Evolutionary conservation across 1,139 yeast genomes (phyloP).

Genomic region (Candida albicans): DNA sequence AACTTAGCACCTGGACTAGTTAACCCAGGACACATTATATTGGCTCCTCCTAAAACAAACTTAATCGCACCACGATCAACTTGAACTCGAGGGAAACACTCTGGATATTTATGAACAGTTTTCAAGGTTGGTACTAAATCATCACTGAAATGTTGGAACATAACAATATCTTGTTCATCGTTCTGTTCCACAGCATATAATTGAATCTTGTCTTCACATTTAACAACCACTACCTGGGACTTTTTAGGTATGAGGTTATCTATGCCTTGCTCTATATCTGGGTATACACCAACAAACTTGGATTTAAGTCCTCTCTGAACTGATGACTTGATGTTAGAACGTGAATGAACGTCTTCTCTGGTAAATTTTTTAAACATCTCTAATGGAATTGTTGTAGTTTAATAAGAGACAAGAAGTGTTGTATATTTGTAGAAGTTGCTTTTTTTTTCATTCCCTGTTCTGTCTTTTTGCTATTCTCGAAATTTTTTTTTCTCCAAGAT

Average conservation of each 20-base stretch:
- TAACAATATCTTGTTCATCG: slow-evolving; percentile 41
- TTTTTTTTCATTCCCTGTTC: background rate
- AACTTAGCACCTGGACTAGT: slow-evolving; percentile 86
- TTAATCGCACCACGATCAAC: slow-evolving; percentile 97
- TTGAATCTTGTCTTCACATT: slow-evolving; percentile 88
- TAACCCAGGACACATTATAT: slow-evolving; percentile 96
- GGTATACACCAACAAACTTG: slow-evolving; percentile 71
- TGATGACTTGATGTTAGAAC: slow-evolving; percentile 89
- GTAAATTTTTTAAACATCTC: slow-evolving; percentile 68
- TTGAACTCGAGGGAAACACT: slow-evolving; percentile 78
- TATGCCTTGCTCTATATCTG: slow-evolving; percentile 67
- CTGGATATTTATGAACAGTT: slow-evolving; percentile 80
- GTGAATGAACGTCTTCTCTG: slow-evolving; percentile 84
- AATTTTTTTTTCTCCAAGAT: background rate
- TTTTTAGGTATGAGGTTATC: slow-evolving; percentile 90
- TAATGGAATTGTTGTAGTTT: background rate
- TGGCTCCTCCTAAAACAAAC: slow-evolving; percentile 91
- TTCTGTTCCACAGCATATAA: slow-evolving; percentile 53
- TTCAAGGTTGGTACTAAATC: slow-evolving; percentile 77
- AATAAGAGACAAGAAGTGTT: background rate
- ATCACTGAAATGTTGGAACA: slow-evolving; percentile 75
- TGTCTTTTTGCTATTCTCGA: background rate
- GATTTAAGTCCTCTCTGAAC: slow-evolving; percentile 82
- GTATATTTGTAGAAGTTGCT: background rate
- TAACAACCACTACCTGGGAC: slow-evolving; percentile 76